A percentile compares a stretch with the other conserved stretches of the same genome.
These are phyloP conservation scores for Spergularia marina DNA, from an alignment of 148 eudicot species.

Conservation along the genomic window DNA sequence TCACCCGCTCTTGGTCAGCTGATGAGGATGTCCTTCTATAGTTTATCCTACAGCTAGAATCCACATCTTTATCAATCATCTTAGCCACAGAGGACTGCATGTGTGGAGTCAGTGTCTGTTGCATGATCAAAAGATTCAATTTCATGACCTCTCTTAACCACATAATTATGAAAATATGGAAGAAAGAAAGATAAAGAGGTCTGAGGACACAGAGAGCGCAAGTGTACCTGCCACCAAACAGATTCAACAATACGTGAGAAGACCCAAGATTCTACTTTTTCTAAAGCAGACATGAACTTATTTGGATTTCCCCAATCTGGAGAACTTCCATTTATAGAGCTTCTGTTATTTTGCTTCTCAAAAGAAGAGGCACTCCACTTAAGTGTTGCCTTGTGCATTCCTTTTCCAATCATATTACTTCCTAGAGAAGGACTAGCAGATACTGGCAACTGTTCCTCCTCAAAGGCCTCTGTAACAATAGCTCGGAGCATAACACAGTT, in stretches of 20 bases:
- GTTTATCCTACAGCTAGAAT: slow-evolving; percentile 35
- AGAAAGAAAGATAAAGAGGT: not conserved
- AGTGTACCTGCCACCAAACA: slow-evolving; percentile 92
- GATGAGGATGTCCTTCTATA: slow-evolving; percentile 53
- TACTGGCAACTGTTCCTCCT: slow-evolving; percentile 39
- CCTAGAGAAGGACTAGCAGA: slow-evolving; percentile 39
- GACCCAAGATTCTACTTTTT: slow-evolving; percentile 82
- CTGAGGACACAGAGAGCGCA: not conserved
- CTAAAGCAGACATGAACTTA: slow-evolving; percentile 54
- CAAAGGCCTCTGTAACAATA: slow-evolving; percentile 48
- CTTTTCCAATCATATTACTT: slow-evolving; percentile 27
- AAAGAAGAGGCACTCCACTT: slow-evolving; percentile 50
- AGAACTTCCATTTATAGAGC: slow-evolving; percentile 24
- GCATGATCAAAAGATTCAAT: not conserved
- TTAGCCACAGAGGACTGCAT: slow-evolving; percentile 91
- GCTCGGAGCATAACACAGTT: slow-evolving; percentile 69
- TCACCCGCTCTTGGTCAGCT: slow-evolving; percentile 53
- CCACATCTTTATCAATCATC: slow-evolving; percentile 41
- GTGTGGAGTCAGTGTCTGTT: slow-evolving; percentile 81
- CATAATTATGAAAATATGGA: not conserved
- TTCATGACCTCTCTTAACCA: slow-evolving; percentile 3
- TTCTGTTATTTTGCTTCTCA: slow-evolving; percentile 31
- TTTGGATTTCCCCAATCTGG: slow-evolving; percentile 59
- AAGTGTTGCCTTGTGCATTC: slow-evolving; percentile 40
- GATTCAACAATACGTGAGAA: slow-evolving; percentile 84